Base-by-base conservation (phyloP, 805 yeast genomes). In the Candida insectalens region DNA sequence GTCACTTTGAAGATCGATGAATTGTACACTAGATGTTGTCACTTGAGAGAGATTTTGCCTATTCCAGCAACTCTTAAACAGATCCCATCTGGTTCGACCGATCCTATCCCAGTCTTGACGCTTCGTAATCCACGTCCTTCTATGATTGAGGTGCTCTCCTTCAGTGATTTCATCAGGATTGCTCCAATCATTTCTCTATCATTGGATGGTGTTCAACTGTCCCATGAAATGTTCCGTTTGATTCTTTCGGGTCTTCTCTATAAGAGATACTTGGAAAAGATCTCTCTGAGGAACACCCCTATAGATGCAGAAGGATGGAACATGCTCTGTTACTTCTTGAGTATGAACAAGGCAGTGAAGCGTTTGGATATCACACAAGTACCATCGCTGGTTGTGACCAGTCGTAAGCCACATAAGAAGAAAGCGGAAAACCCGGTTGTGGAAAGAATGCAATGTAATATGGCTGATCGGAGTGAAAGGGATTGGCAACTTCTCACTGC, bases 1-100 rank as follows among this genome's bases (percentile, higher is more conserved):
- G 64, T 59, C 7, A 59, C 63, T 8, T 41, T 59, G 32, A 59
- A 59, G 22, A 68, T 81, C 34, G 95, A 84, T 46, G 69, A 75
- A 30, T 65, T 89, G 49, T 88, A 88, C 57, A 84, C 96, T 1
- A 65, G 96, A 43, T 89, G 96, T 55, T 88, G 96, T 53, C 96
- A 88, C 55, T 62, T 88, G 38, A 65, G 96, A 36, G 96, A 88
- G 49, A 88, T 88, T 37, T 55, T 88, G 40, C 96, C 97, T 2
- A 88, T 88, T 32, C 89, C 95, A 3, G 89, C 94, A 3, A 85
- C 89, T 5, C 50, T 83, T 45, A 80, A 81, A 48, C 95, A 84
- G 51, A 67, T 88, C 40, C 83, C 83, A 1, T 77, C 76, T 48
- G 84, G 82, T 16, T 76, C 85, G 19, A 69, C 77, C 30, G 77